These are phyloP conservation scores for Vaccinium macrocarpon DNA, from an alignment of 148 eudicot species.

Conservation along the genomic window DNA sequence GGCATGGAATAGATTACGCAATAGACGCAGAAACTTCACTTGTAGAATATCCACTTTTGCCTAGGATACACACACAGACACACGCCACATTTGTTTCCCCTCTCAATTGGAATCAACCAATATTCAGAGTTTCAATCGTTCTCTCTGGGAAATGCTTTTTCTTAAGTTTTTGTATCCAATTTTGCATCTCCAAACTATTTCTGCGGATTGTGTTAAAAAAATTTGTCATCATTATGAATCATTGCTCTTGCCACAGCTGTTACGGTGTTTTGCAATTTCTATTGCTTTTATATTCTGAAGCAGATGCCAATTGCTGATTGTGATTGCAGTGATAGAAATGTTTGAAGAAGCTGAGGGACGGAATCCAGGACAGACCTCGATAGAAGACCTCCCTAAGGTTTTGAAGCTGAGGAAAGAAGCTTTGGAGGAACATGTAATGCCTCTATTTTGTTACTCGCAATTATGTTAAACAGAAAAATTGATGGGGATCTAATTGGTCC, in stretches of 20 bases:
- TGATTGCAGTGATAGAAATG: conserved; percentile 62
- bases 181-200: background rate
- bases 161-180: background rate
- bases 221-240: background rate
- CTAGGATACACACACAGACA: background rate
- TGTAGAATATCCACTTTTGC: background rate
- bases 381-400: conserved; percentile 67
- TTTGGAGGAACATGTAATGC: conserved; percentile 61
- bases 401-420: conserved; percentile 71
- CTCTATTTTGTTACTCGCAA: background rate
- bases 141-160: too few relatives aligned
- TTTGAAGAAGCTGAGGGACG: conserved; percentile 77
- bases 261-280: background rate
- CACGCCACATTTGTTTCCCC: background rate
- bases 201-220: background rate
- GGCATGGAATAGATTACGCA: background rate
- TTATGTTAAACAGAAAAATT: background rate
- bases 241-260: background rate
- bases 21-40: background rate
- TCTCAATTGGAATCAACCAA: background rate
- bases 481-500: background rate
- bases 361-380: conserved; percentile 59
- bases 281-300: background rate
- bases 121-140: background rate
- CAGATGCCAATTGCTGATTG: conserved; percentile 6